Evolutionary conservation across 2,329 filamentous ascomycete species (phyloP).

Genomic region (Dryadomyces quercus-mongolicae): DNA sequence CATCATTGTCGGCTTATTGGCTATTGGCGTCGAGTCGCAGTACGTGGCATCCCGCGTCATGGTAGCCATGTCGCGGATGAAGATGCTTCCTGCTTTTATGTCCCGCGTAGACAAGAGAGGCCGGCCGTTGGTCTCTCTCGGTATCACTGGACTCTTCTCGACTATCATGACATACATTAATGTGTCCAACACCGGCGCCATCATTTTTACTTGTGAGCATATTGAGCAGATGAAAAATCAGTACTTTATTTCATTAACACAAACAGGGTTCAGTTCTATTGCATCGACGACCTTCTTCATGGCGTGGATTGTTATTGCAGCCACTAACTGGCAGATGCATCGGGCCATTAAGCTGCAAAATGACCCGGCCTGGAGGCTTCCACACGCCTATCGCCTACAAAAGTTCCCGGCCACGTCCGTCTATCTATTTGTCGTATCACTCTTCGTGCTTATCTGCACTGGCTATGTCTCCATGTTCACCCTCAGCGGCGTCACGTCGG

Average conservation of each 20-base stretch:
- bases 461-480: not conserved
- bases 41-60: not conserved
- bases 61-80: not conserved
- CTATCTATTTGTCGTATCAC: not conserved
- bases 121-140: not conserved
- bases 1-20: not conserved
- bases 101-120: not conserved
- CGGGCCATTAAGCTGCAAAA: not conserved
- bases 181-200: not conserved
- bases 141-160: not conserved
- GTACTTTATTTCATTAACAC: too few relatives aligned
- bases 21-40: not conserved
- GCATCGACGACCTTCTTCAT: not conserved
- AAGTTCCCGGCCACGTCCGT: not conserved
- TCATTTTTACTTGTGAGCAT: not conserved
- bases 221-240: too few relatives aligned
- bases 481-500: not conserved
- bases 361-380: not conserved
- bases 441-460: not conserved
- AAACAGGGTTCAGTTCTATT: not conserved
- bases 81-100: not conserved
- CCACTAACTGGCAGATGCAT: not conserved
- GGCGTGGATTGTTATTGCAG: not conserved
- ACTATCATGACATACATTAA: not conserved
- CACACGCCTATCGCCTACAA: not conserved